phyloP scores from a whole-genome alignment of 257 asterid species.

The Primulina eburnea region DNA sequence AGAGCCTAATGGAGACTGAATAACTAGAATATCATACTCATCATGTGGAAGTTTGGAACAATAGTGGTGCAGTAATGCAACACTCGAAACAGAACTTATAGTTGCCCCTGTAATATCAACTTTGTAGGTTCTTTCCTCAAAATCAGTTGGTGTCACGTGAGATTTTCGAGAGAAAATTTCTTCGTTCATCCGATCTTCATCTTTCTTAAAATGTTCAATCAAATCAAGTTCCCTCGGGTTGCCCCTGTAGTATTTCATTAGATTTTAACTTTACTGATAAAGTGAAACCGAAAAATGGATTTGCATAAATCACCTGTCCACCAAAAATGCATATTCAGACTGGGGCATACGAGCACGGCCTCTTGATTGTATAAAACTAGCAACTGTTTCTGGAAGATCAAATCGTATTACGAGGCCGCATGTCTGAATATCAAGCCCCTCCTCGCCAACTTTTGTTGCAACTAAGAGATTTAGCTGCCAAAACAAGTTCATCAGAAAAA shows the following conservation, averaged over 20 bases:
- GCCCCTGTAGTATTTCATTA: conserved; percentile 45
- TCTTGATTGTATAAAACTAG: conserved; percentile 97
- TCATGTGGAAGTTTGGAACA: conserved; percentile 94
- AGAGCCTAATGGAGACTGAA: conserved; percentile 21
- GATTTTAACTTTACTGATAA: conserved; percentile 29
- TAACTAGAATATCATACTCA: conserved; percentile 56
- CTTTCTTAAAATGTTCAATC: conserved; percentile 65
- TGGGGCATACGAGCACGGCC: conserved; percentile 98
- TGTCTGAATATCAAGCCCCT: conserved; percentile 98
- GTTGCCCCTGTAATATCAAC: conserved; percentile 87
- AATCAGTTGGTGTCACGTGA: conserved; percentile 34
- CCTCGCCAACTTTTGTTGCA: conserved; percentile 99
- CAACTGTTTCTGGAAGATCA: conserved; percentile 97
- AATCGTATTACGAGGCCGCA: conserved; percentile 98
- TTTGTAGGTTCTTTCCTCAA: conserved; percentile 59
- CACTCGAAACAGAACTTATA: conserved; percentile 66
- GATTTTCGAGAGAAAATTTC: conserved; percentile 71
- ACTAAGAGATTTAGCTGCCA: conserved; percentile 86
- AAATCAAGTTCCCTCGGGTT: conserved; percentile 60
- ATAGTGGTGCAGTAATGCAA: conserved; percentile 81
- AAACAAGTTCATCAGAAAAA: conserved; percentile 24
- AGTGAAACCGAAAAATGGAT: conserved; percentile 20
- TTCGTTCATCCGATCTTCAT: conserved; percentile 71
- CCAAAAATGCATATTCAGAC: conserved; percentile 91
- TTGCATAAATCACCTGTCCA: conserved; percentile 65